Conservation (phyloP, 2,329 filamentous ascomycete species). For the Chrysoporthe austroafricana region DNA sequence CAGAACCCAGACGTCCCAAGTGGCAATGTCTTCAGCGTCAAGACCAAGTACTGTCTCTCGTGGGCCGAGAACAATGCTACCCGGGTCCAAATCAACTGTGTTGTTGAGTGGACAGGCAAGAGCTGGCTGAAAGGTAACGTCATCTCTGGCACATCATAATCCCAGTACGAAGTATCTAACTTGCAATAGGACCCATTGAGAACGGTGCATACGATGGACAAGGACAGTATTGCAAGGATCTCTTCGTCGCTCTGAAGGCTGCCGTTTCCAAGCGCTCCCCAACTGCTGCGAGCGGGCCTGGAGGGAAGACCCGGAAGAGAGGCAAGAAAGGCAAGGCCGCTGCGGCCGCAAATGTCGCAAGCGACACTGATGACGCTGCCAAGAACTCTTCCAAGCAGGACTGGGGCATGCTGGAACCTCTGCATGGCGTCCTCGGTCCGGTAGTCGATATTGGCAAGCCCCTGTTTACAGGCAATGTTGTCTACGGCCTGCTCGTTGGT, state of each 20-base stretch:
- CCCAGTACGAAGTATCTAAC: neutral
- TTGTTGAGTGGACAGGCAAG: constrained; percentile 95
- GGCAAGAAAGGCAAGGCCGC: constrained; percentile 55
- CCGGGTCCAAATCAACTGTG: constrained; percentile 83
- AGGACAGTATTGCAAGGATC: constrained; percentile 76
- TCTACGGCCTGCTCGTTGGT: constrained; percentile 75
- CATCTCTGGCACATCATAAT: too few species aligned
- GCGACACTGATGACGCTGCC: constrained; percentile 43
- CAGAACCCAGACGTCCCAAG: constrained; percentile 94
- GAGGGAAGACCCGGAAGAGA: constrained; percentile 65
- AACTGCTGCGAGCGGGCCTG: constrained; percentile 49
- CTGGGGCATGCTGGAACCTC: constrained; percentile 84
- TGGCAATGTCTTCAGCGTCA: constrained; percentile 87
- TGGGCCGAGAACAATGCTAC: constrained; percentile 91
- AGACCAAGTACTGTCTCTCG: constrained; percentile 91
- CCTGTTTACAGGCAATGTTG: constrained; percentile 74
- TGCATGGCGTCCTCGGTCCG: constrained; percentile 72
- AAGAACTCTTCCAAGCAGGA: constrained; percentile 51
- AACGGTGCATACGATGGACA: constrained; percentile 94
- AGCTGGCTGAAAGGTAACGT: constrained; percentile 91
- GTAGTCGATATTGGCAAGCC: constrained; percentile 70
- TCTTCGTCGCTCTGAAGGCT: constrained; percentile 74
- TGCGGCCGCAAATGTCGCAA: constrained; percentile 48
- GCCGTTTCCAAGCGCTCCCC: constrained; percentile 69
- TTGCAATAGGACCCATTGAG: constrained; percentile 80